A percentile compares a stretch with the other conserved stretches of the same genome.
phyloP scores from a whole-genome alignment of 306 rosid genomes.

The Fragaria vesca region DNA sequence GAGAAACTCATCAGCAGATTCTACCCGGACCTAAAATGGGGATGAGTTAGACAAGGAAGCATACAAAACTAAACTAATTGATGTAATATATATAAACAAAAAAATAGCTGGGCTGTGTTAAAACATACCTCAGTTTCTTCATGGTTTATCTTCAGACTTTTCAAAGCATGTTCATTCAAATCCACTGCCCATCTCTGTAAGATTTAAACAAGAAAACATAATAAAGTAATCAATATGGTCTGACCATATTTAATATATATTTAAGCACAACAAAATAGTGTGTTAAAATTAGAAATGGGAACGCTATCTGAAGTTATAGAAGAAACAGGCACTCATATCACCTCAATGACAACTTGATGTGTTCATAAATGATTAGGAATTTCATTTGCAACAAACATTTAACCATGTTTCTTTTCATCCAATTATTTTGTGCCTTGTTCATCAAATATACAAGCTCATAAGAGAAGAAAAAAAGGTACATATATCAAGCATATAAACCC shows the following conservation, averaged over 20 bases:
- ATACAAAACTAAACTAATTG: no score
- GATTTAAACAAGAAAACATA: neutral
- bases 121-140: conserved; percentile 64
- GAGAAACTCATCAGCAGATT: conserved; percentile 67
- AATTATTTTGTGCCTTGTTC: neutral
- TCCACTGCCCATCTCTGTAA: conserved; percentile 88
- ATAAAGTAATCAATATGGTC: neutral
- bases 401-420: neutral
- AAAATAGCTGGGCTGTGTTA: no score
- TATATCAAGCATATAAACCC: conserved; percentile 2
- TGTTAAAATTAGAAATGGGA: neutral
- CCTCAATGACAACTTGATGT: no score
- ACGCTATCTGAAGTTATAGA: neutral
- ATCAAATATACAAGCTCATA: neutral
- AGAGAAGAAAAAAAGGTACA: neutral
- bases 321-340: no score
- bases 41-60: neutral
- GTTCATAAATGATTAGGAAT: neutral
- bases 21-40: conserved; percentile 71
- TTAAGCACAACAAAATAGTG: neutral
- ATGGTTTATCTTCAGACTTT: conserved; percentile 62
- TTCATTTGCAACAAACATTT: neutral
- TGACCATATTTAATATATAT: neutral
- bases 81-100: neutral
- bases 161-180: conserved; percentile 53